phyloP scores from a whole-genome alignment of 1,284 basidiomycete species.

The Malassezia cuniculi region DNA sequence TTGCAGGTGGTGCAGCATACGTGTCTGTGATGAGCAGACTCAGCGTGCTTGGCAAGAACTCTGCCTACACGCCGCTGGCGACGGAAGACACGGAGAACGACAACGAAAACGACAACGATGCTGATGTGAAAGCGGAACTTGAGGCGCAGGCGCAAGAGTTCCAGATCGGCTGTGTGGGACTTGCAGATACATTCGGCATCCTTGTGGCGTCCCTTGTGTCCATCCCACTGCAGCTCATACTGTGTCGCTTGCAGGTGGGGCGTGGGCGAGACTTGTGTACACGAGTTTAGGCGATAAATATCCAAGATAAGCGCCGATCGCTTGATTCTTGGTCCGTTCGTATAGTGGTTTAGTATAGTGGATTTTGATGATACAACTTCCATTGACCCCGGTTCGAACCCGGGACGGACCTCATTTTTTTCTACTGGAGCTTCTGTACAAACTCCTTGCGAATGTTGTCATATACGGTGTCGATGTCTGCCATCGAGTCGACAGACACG shows the following conservation, averaged over 20 bases:
- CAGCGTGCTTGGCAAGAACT: slow-evolving; percentile 17
- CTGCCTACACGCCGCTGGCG: background rate
- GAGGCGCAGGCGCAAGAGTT: slow-evolving; percentile 40
- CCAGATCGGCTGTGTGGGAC: slow-evolving; percentile 38
- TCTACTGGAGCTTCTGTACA: slow-evolving; percentile 22
- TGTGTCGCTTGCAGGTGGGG: slow-evolving; percentile 29
- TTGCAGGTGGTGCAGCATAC: slow-evolving; percentile 32
- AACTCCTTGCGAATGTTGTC: slow-evolving; percentile 32
- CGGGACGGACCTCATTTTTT: slow-evolving; percentile 16
- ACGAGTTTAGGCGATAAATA: slow-evolving; percentile 27
- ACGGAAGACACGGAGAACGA: slow-evolving; percentile 2
- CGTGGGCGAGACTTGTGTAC: slow-evolving; percentile 29
- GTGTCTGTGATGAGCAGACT: slow-evolving; percentile 36
- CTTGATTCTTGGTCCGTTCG: slow-evolving; percentile 11
- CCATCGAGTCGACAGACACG: slow-evolving; percentile 54
- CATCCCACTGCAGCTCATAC: slow-evolving; percentile 32
- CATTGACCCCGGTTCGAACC: slow-evolving; percentile 20
- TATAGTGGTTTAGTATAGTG: slow-evolving; percentile 21
- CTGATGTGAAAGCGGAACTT: slow-evolving; percentile 3
- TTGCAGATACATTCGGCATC: slow-evolving; percentile 40
- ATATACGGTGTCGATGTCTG: slow-evolving; percentile 34
- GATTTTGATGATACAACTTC: slow-evolving; percentile 14
- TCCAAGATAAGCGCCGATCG: background rate
- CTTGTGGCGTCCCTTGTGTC: slow-evolving; percentile 32
- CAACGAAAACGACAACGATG: background rate